Evolutionary conservation across 2,329 filamentous ascomycete species (phyloP).

Genomic region (Aspergillus versicolor): DNA sequence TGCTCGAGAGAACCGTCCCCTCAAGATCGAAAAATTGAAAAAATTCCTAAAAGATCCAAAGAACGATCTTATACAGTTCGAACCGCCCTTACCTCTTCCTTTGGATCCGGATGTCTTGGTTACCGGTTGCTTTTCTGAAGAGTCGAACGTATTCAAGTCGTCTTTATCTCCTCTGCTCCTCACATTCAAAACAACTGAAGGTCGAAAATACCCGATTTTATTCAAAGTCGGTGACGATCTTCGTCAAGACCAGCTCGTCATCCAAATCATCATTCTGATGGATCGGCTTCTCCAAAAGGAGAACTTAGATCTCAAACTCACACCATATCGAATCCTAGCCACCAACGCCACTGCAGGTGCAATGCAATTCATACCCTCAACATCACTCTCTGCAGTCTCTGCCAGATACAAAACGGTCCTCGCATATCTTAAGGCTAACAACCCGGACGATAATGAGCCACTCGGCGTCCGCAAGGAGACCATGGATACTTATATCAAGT

Average conservation of each 20-base stretch:
- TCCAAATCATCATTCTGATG: slow-evolving; percentile 97
- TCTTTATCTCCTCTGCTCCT: slow-evolving; percentile 88
- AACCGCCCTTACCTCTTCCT: slow-evolving; percentile 82
- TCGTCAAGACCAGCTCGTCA: slow-evolving; percentile 93
- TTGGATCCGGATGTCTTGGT: slow-evolving; percentile 81
- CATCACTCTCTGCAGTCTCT: slow-evolving; percentile 77
- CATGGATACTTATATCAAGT: slow-evolving; percentile 93
- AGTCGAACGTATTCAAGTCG: slow-evolving; percentile 92
- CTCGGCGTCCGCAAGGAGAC: slow-evolving; percentile 87
- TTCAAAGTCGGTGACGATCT: slow-evolving; percentile 98
- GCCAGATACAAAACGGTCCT: slow-evolving; percentile 77
- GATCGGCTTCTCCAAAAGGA: slow-evolving; percentile 93
- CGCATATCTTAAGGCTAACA: slow-evolving; percentile 82
- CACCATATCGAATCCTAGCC: slow-evolving; percentile 93
- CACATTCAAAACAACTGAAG: slow-evolving; percentile 78
- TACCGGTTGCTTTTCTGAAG: slow-evolving; percentile 75
- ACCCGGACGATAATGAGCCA: slow-evolving; percentile 78
- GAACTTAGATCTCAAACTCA: slow-evolving; percentile 90
- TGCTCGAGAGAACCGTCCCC: slow-evolving; percentile 71
- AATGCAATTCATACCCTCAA: slow-evolving; percentile 89
- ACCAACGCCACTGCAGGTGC: slow-evolving; percentile 87
- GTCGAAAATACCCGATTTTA: slow-evolving; percentile 81
- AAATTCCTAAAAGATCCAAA: slow-evolving; percentile 81
- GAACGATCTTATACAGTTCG: slow-evolving; percentile 80
- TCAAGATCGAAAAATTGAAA: slow-evolving; percentile 82